Percentiles rank a stretch among this genome's conserved stretches.
Conservation (phyloP, 2,329 filamentous ascomycete species). For the Xylariaceae sp. region DNA sequence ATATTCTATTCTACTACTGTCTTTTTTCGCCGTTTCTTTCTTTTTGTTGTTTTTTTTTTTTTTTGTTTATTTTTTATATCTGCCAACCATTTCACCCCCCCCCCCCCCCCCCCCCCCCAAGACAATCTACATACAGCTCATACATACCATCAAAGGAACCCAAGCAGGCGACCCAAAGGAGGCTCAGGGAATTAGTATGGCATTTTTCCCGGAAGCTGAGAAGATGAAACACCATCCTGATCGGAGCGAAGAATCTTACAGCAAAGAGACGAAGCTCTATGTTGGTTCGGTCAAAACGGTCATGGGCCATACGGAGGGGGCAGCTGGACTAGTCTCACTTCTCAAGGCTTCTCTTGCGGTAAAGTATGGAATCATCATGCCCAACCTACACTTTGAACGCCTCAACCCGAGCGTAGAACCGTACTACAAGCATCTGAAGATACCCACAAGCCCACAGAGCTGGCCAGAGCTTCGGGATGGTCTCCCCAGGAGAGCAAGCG, state of each 20-base stretch:
- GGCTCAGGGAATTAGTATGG: conserved; percentile 15
- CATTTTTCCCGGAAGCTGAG: too few species aligned
- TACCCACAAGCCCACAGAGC: conserved; percentile 1
- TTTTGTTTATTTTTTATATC: too few species aligned
- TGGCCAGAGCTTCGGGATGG: conserved; percentile 14
- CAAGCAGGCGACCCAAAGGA: conserved; percentile 23
- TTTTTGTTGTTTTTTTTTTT: too few species aligned
- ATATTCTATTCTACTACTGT: too few species aligned
- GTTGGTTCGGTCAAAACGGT: conserved; percentile 23
- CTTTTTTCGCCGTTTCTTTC: too few species aligned
- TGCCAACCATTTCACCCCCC: too few species aligned
- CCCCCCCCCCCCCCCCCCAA: too few species aligned
- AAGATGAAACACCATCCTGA: too few species aligned
- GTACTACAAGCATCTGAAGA: conserved; percentile 15
- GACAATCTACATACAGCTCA: too few species aligned
- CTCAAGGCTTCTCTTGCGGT: conserved; percentile 18
- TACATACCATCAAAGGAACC: too few species aligned
- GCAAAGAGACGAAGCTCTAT: too few species aligned
- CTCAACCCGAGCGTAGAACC: conserved; percentile 25
- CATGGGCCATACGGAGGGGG: conserved; percentile 23
- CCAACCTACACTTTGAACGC: conserved; percentile 28
- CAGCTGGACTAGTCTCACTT: conserved; percentile 21
- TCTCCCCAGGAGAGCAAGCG: conserved; percentile 16
- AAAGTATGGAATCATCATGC: conserved; percentile 17
- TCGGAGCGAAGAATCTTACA: too few species aligned